Evolutionary conservation across 2,329 filamentous ascomycete genomes (phyloP).

Genomic region (Claviceps humidiphila): DNA sequence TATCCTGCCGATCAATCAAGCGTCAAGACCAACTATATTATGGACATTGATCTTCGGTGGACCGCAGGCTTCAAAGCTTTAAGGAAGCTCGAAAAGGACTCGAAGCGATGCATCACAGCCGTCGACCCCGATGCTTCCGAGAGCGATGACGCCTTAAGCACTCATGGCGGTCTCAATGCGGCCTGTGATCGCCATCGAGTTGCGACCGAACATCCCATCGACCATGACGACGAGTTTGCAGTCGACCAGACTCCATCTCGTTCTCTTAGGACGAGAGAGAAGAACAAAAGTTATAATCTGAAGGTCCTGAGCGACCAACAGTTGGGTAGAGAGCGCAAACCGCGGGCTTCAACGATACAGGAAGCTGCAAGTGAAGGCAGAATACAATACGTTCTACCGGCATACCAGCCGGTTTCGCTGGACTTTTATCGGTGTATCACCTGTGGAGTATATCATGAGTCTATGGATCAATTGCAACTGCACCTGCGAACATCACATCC

Average conservation of each 20-base stretch:
- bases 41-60: slow-evolving; percentile 37
- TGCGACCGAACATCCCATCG: slow-evolving; percentile 20
- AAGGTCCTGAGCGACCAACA: slow-evolving; percentile 46
- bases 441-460: slow-evolving; percentile 34
- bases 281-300: slow-evolving; percentile 43
- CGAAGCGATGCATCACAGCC: slow-evolving; percentile 31
- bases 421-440: slow-evolving; percentile 37
- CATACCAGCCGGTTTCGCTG: slow-evolving; percentile 31
- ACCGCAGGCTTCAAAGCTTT: slow-evolving; percentile 25
- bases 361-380: slow-evolving; percentile 23
- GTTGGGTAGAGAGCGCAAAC: slow-evolving; percentile 37
- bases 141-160: slow-evolving; percentile 12
- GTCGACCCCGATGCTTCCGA: slow-evolving; percentile 21
- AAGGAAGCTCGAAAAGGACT: slow-evolving; percentile 24
- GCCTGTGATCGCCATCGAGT: slow-evolving; percentile 8
- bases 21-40: slow-evolving; percentile 28
- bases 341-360: slow-evolving; percentile 16
- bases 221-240: slow-evolving; percentile 31
- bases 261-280: slow-evolving; percentile 33
- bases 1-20: slow-evolving; percentile 12
- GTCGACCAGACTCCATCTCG: slow-evolving; percentile 39
- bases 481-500: slow-evolving; percentile 35
- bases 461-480: slow-evolving; percentile 32
- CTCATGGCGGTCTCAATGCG: slow-evolving; percentile 10
- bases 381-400: slow-evolving; percentile 32